These are phyloP conservation scores for Starmerella floris DNA, from an alignment of 805 yeast genomes.

Conservation along the genomic window DNA sequence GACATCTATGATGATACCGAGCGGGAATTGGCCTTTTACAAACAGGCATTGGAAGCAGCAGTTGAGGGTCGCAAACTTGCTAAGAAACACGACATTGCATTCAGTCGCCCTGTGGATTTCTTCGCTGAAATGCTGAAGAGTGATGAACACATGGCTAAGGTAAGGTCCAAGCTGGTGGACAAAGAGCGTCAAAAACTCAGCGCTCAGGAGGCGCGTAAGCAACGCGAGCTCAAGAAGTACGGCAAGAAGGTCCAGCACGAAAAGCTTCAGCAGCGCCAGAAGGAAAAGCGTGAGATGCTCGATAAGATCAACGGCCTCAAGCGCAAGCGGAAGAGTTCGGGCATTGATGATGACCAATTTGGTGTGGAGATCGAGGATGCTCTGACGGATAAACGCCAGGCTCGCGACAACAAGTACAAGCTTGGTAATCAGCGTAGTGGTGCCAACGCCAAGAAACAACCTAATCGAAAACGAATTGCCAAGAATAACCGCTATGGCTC, in stretches of 20 bases:
- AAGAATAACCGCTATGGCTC: conserved; percentile 62
- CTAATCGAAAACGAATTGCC: conserved; percentile 53
- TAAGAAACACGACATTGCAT: conserved; percentile 59
- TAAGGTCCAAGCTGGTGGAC: conserved; percentile 63
- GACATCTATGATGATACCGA: conserved; percentile 93
- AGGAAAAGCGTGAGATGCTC: conserved; percentile 79
- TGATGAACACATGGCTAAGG: conserved; percentile 94
- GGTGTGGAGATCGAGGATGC: conserved; percentile 89
- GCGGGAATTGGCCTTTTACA: conserved; percentile 88
- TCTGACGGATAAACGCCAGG: conserved; percentile 44
- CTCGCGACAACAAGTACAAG: conserved; percentile 26
- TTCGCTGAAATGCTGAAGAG: conserved; percentile 98
- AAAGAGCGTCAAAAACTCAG: conserved; percentile 69
- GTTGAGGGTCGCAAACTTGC: conserved; percentile 55
- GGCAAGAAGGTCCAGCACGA: conserved; percentile 95
- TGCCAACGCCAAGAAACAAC: conserved; percentile 30
- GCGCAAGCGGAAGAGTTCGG: conserved; percentile 71
- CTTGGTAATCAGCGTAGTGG: conserved; percentile 33
- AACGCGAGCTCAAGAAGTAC: conserved; percentile 86
- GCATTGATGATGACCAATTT: conserved; percentile 60
- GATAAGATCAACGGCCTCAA: conserved; percentile 84
- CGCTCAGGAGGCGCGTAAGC: conserved; percentile 83
- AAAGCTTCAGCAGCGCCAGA: conserved; percentile 82
- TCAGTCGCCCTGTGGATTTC: conserved; percentile 85
- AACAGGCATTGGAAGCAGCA: conserved; percentile 83